Evolutionary conservation across 345 rosid genomes (phyloP).

Genomic region (Litchi chinensis): DNA sequence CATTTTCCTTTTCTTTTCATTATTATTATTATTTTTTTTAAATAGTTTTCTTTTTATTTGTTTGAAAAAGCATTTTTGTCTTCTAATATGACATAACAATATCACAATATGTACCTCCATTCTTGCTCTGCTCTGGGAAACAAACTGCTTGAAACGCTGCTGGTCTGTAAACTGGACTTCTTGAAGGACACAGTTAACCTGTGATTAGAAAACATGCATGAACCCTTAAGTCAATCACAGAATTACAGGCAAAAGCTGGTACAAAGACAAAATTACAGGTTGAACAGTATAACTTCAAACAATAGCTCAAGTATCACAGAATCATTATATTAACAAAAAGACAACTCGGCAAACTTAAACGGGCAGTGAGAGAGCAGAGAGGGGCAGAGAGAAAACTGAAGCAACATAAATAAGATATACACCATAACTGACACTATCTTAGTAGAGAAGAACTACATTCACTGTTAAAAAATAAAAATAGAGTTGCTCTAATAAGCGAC

Average conservation of each 20-base stretch:
- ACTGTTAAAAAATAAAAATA: too few relatives aligned
- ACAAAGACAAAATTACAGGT: not conserved
- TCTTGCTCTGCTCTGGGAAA: conserved; percentile 93
- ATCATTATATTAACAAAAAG: not conserved
- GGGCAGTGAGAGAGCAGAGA: not conserved
- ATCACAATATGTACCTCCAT: conserved; percentile 71
- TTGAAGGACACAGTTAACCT: conserved; percentile 86
- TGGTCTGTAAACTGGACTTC: conserved; percentile 95
- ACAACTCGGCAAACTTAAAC: not conserved
- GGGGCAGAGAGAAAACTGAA: not conserved
- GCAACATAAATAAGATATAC: not conserved
- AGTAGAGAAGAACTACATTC: not conserved
- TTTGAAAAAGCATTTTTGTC: not conserved
- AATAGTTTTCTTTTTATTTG: too few relatives aligned
- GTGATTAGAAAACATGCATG: conserved; percentile 22
- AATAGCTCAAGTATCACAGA: not conserved
- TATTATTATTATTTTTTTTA: too few relatives aligned
- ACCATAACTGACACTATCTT: not conserved
- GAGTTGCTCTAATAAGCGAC: not conserved
- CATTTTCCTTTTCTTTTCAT: too few relatives aligned
- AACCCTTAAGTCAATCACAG: conserved; percentile 12
- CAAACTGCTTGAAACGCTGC: conserved; percentile 96
- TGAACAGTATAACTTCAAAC: not conserved
- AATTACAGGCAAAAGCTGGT: conserved; percentile 5
- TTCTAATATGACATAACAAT: conserved; percentile 15